Percentiles rank a stretch among this genome's conserved stretches.
Evolutionary conservation across 108 stramenopile genomes (phyloP).

Genomic region (Cyclotella choctawhatcheeana): DNA sequence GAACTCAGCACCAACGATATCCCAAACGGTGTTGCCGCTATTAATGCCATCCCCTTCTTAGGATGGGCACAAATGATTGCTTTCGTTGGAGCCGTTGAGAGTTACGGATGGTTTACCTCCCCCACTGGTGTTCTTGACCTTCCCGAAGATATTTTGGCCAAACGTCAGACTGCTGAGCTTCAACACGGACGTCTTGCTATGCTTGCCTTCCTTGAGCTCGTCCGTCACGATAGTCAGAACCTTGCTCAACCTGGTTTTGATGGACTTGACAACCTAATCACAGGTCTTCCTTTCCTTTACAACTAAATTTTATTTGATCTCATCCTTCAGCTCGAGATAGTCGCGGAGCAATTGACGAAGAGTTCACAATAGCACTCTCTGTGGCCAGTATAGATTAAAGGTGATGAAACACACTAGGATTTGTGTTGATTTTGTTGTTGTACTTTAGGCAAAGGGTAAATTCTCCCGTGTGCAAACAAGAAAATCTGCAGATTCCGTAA

Average conservation of each 20-base stretch:
- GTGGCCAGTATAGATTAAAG: background rate
- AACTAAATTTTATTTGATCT: slow-evolving; percentile 34
- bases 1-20: slow-evolving; percentile 61
- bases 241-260: slow-evolving; percentile 47
- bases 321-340: background rate
- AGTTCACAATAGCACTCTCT: slow-evolving; percentile 15
- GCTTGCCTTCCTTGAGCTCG: slow-evolving; percentile 83
- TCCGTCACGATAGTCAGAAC: slow-evolving; percentile 56
- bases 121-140: slow-evolving; percentile 55
- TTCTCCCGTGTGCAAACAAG: background rate
- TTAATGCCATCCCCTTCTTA: slow-evolving; percentile 54
- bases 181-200: slow-evolving; percentile 88
- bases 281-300: slow-evolving; percentile 70
- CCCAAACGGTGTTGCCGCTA: slow-evolving; percentile 64
- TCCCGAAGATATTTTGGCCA: slow-evolving; percentile 52
- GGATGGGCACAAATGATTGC: slow-evolving; percentile 60
- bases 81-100: slow-evolving; percentile 58
- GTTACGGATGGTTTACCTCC: slow-evolving; percentile 53
- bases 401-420: background rate
- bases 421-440: background rate
- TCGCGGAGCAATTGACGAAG: slow-evolving; percentile 13
- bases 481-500: background rate
- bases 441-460: slow-evolving; percentile 10
- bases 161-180: slow-evolving; percentile 69
- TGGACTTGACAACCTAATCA: slow-evolving; percentile 59